phyloP scores from a whole-genome alignment of 1,284 basidiomycete species.

The Trametes versicolor region DNA sequence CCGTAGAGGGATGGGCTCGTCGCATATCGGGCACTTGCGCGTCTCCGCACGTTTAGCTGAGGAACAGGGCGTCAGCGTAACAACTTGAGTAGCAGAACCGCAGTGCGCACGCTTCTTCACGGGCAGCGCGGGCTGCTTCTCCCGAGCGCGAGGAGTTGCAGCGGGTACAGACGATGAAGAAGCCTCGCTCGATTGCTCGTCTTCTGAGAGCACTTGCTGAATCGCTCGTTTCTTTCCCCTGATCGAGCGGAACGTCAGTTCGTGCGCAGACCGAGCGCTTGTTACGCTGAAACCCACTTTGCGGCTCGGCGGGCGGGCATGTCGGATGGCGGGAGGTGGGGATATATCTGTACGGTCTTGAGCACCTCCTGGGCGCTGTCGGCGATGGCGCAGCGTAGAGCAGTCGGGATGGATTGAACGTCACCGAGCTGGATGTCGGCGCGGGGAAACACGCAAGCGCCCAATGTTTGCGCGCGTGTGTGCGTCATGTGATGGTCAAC shows the following conservation, averaged over 20 bases:
- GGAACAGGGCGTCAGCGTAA: neutral
- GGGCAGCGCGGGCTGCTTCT: conserved; percentile 31
- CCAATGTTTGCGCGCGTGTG: neutral
- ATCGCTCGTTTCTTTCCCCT: conserved; percentile 39
- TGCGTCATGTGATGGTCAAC: conserved; percentile 23
- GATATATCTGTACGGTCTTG: neutral
- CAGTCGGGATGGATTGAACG: conserved; percentile 36
- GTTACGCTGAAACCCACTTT: conserved; percentile 37
- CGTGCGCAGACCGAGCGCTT: conserved; percentile 17
- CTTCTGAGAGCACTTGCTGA: conserved; percentile 26
- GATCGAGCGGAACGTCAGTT: conserved; percentile 20
- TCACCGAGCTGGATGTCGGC: conserved; percentile 29
- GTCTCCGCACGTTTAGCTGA: conserved; percentile 78
- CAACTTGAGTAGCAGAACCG: neutral
- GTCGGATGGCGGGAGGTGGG: neutral
- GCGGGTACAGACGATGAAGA: conserved; percentile 19
- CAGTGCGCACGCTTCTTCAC: conserved; percentile 42
- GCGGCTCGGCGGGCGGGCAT: conserved; percentile 38
- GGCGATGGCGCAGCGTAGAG: conserved; percentile 17
- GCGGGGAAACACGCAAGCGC: conserved; percentile 12
- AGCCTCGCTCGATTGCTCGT: conserved; percentile 25
- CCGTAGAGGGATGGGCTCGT: conserved; percentile 74
- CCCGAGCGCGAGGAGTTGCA: conserved; percentile 23
- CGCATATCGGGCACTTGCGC: conserved; percentile 75
- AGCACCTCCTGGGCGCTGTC: neutral